Evolutionary conservation across 2,329 filamentous ascomycete species (phyloP).

Genomic region (Fusarium guadeloupense): DNA sequence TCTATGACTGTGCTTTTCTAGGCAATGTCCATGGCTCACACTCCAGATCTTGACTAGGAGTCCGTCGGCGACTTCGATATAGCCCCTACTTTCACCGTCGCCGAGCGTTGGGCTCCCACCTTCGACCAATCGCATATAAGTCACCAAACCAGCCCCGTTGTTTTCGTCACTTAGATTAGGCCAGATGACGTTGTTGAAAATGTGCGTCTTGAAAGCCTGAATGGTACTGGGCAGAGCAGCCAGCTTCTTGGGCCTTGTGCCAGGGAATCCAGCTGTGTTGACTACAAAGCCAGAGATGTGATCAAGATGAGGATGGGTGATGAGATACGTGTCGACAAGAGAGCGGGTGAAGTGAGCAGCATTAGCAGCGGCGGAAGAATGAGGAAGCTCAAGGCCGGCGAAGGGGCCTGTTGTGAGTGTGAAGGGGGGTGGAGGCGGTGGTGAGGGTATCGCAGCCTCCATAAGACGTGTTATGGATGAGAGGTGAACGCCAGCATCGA

Average conservation of each 20-base stretch:
- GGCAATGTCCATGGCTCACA: slow-evolving; percentile 90
- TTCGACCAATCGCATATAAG: slow-evolving; percentile 87
- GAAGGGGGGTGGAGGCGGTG: slow-evolving; percentile 54
- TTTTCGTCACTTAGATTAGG: slow-evolving; percentile 97
- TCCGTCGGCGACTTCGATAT: slow-evolving; percentile 87
- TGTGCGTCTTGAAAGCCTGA: slow-evolving; percentile 87
- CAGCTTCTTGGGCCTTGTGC: slow-evolving; percentile 82
- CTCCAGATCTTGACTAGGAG: slow-evolving; percentile 88
- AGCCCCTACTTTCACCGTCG: slow-evolving; percentile 81
- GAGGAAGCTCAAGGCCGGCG: slow-evolving; percentile 76
- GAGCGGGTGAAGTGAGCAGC: slow-evolving; percentile 81
- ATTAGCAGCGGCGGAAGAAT: slow-evolving; percentile 75
- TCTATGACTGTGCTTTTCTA: slow-evolving; percentile 74
- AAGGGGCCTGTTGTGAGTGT: slow-evolving; percentile 78
- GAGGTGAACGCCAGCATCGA: slow-evolving; percentile 92
- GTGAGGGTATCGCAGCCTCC: slow-evolving; percentile 59
- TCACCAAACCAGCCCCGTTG: slow-evolving; percentile 90
- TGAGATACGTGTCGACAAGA: slow-evolving; percentile 86
- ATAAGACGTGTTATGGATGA: slow-evolving; percentile 85
- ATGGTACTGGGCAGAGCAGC: slow-evolving; percentile 91
- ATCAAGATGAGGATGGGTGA: slow-evolving; percentile 97
- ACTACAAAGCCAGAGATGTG: slow-evolving; percentile 92
- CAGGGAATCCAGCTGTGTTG: slow-evolving; percentile 88
- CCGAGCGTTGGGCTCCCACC: slow-evolving; percentile 87
- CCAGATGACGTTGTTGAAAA: slow-evolving; percentile 99